Evolutionary conservation across 2,329 filamentous ascomycete genomes (phyloP).

Genomic region (Setomelanomma holmii): DNA sequence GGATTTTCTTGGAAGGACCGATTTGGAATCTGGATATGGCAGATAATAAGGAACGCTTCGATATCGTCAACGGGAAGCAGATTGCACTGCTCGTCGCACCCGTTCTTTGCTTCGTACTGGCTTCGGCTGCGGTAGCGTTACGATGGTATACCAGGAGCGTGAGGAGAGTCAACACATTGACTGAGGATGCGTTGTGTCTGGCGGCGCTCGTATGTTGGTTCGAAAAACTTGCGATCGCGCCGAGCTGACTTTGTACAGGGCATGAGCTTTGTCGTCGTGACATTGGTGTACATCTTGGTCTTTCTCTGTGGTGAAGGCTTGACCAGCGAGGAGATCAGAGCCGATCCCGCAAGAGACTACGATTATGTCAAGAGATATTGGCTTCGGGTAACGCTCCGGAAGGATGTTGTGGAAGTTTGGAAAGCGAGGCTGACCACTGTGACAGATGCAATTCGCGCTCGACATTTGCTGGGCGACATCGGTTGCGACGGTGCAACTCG

Average conservation of each 20-base stretch:
- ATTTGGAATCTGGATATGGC: constrained; percentile 12
- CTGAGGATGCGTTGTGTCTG: constrained; percentile 24
- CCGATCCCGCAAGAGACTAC: constrained; percentile 14
- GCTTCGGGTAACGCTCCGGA: neutral
- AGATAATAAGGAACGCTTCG: constrained; percentile 16
- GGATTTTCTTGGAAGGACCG: neutral
- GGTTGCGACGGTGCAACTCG: constrained; percentile 25
- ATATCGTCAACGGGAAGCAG: constrained; percentile 26
- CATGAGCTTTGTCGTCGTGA: constrained; percentile 24
- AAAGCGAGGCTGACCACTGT: neutral
- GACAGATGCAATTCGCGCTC: constrained; percentile 27
- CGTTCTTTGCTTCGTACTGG: constrained; percentile 19
- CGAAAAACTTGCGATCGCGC: neutral
- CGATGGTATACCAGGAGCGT: constrained; percentile 28
- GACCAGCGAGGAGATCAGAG: constrained; percentile 14
- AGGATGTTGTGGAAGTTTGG: constrained; percentile 2
- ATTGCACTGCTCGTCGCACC: constrained; percentile 23
- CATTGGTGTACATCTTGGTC: constrained; percentile 24
- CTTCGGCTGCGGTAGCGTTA: constrained; percentile 17
- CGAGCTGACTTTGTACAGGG: constrained; percentile 12
- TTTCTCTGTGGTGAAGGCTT: constrained; percentile 26
- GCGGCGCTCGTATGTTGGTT: constrained; percentile 20
- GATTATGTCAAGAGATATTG: constrained; percentile 9
- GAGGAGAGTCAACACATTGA: constrained; percentile 24
- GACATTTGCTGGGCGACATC: constrained; percentile 31